phyloP scores from a whole-genome alignment of 2,329 filamentous ascomycete species.

The Pyricularia grisea region DNA sequence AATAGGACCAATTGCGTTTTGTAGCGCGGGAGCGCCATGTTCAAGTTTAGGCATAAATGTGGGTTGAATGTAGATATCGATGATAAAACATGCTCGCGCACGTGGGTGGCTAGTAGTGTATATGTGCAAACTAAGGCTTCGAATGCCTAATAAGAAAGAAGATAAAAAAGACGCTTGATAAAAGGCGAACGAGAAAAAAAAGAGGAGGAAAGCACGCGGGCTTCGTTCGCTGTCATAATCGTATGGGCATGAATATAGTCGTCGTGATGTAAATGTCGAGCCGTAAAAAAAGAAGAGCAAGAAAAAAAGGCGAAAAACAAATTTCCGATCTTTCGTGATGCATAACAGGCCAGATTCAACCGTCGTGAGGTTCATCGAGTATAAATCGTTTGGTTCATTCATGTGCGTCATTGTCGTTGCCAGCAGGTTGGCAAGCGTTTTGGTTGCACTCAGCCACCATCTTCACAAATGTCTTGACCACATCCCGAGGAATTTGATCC shows the following conservation, averaged over 20 bases:
- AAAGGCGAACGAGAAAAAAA: neutral
- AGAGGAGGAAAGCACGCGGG: neutral
- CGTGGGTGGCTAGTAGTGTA: constrained; percentile 1
- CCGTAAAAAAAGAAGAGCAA: neutral
- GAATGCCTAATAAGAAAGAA: constrained; percentile 7
- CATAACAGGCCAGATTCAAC: neutral
- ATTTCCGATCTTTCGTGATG: neutral
- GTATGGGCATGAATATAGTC: constrained; percentile 2
- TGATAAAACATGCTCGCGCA: constrained; percentile 1
- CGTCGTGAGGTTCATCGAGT: neutral
- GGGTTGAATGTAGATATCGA: constrained; percentile 6
- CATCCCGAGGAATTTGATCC: constrained; percentile 87
- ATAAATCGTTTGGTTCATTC: constrained; percentile 13
- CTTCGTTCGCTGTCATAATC: constrained; percentile 3
- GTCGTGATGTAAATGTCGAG: neutral
- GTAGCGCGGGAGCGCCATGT: neutral
- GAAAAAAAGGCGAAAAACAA: neutral
- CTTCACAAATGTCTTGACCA: constrained; percentile 85
- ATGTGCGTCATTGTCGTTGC: constrained; percentile 25
- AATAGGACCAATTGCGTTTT: neutral
- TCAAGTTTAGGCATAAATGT: neutral
- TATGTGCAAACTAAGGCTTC: neutral
- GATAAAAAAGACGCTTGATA: neutral
- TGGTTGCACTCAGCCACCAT: constrained; percentile 71
- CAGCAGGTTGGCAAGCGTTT: constrained; percentile 23